Conservation (phyloP, 2,329 filamentous ascomycete genomes). For the Harringtonia aguacate region DNA sequence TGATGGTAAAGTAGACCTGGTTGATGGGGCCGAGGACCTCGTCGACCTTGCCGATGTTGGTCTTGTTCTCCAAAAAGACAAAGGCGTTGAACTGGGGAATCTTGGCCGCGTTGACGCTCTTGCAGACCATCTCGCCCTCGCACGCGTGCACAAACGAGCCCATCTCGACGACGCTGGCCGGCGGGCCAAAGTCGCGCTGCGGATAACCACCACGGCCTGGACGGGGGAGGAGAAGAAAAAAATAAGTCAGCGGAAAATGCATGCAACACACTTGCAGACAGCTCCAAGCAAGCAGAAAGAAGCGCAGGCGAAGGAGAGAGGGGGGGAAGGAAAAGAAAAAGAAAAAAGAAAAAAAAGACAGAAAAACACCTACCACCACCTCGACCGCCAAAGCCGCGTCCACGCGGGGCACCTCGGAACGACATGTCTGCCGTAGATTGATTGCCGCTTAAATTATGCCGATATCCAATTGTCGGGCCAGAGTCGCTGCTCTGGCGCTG, state of each 20-base stretch:
- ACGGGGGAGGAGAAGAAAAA: not conserved
- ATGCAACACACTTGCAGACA: not conserved
- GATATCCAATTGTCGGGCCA: too few species aligned
- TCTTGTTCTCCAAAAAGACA: slow-evolving; percentile 98
- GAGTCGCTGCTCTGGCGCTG: too few species aligned
- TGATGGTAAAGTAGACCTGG: slow-evolving; percentile 97
- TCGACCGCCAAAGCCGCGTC: slow-evolving; percentile 37
- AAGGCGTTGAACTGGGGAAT: slow-evolving; percentile 98
- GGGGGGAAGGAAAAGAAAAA: not conserved
- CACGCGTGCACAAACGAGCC: slow-evolving; percentile 87
- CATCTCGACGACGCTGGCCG: slow-evolving; percentile 65
- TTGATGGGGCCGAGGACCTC: slow-evolving; percentile 96
- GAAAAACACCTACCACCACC: slow-evolving; percentile 32
- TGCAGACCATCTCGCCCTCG: slow-evolving; percentile 97
- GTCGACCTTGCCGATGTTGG: slow-evolving; percentile 92
- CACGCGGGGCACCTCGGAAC: slow-evolving; percentile 37
- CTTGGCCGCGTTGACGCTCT: slow-evolving; percentile 77
- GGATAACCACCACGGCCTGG: slow-evolving; percentile 48
- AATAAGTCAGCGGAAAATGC: not conserved
- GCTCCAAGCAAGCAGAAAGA: not conserved
- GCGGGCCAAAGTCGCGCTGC: slow-evolving; percentile 49
- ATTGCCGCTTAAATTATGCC: too few species aligned
- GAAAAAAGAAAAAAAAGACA: not conserved
- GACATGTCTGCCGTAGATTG: slow-evolving; percentile 35
- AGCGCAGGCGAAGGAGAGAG: not conserved